Conservation (phyloP, 495 filamentous ascomycete species). For the Hypoxylon crocopeplum region DNA sequence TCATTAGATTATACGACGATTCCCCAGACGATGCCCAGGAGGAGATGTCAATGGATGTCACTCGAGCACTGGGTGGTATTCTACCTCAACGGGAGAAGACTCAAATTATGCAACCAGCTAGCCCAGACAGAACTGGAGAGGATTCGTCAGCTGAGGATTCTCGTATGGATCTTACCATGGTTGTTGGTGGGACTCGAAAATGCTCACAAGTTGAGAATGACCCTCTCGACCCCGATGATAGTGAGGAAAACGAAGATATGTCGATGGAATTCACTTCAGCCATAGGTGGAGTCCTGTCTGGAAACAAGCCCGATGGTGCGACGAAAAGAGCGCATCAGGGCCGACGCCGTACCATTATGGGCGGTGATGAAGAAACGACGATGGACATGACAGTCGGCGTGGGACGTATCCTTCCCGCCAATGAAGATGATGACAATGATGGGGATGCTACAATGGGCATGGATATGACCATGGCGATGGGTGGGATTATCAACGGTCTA, state of each 20-base stretch:
- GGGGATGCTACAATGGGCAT: slow-evolving; percentile 63
- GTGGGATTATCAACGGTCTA: slow-evolving; percentile 57
- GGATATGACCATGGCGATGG: slow-evolving; percentile 65
- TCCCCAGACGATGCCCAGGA: slow-evolving; percentile 39
- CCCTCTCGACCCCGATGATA: slow-evolving; percentile 36
- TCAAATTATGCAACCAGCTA: slow-evolving; percentile 33
- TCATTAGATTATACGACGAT: slow-evolving; percentile 49
- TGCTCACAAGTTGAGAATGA: slow-evolving; percentile 30
- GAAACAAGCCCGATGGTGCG: slow-evolving; percentile 39
- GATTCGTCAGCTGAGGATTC: slow-evolving; percentile 55
- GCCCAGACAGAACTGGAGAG: slow-evolving; percentile 32
- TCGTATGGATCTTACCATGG: slow-evolving; percentile 76
- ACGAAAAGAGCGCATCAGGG: slow-evolving; percentile 25
- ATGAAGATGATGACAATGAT: slow-evolving; percentile 46
- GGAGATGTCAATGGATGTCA: slow-evolving; percentile 87
- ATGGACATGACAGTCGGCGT: slow-evolving; percentile 81
- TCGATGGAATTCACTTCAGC: slow-evolving; percentile 84
- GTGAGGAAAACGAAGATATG: slow-evolving; percentile 67
- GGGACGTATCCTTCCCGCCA: slow-evolving; percentile 66
- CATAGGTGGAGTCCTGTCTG: slow-evolving; percentile 67
- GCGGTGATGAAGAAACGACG: slow-evolving; percentile 44
- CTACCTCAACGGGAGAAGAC: slow-evolving; percentile 53
- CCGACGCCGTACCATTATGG: slow-evolving; percentile 41
- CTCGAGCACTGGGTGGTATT: slow-evolving; percentile 82
- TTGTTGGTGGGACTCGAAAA: slow-evolving; percentile 68